Percentiles rank a stretch among this genome's conserved stretches.
phyloP scores from a whole-genome alignment of 441 rosid genomes.

The Euphorbia celastroides region DNA sequence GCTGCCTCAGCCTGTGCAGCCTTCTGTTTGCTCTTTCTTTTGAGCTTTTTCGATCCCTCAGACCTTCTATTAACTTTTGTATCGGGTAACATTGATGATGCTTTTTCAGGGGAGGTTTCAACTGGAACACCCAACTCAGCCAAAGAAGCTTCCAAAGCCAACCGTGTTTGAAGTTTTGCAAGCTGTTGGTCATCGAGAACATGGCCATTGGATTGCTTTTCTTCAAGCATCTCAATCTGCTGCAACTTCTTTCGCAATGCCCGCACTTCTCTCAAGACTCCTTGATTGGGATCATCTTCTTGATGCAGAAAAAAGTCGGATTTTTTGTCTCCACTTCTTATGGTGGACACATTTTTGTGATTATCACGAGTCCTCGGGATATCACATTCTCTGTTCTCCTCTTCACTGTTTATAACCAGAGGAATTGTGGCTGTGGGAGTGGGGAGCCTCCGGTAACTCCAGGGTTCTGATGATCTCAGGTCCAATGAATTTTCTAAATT shows the following conservation, averaged over 20 bases:
- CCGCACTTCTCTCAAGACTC: slow-evolving; percentile 58
- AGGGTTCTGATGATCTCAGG: slow-evolving; percentile 74
- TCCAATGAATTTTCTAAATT: slow-evolving; percentile 77
- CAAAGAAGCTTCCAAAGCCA: slow-evolving; percentile 58
- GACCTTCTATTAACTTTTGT: slow-evolving; percentile 54
- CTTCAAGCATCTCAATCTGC: slow-evolving; percentile 94
- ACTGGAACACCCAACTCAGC: slow-evolving; percentile 69
- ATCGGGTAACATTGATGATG: slow-evolving; percentile 35
- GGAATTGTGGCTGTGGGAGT: slow-evolving; percentile 89
- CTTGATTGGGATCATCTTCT: slow-evolving; percentile 45
- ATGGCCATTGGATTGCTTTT: slow-evolving; percentile 62
- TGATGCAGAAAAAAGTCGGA: slow-evolving; percentile 59
- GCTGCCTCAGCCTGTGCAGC: slow-evolving; percentile 34
- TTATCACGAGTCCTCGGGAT: slow-evolving; percentile 55
- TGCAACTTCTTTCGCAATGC: slow-evolving; percentile 87
- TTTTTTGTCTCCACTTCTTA: slow-evolving; percentile 29
- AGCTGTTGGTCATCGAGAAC: slow-evolving; percentile 86
- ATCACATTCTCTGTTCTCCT: slow-evolving; percentile 67
- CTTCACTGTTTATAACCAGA: slow-evolving; percentile 71
- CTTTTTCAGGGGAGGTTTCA: slow-evolving; percentile 34
- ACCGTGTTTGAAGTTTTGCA: slow-evolving; percentile 76
- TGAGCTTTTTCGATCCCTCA: slow-evolving; percentile 52
- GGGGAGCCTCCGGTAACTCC: slow-evolving; percentile 89
- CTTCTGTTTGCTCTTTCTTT: slow-evolving; percentile 61
- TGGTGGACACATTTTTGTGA: slow-evolving; percentile 27